Conservation (phyloP, 768 basidiomycete species). For the Termitomyces sp. region DNA sequence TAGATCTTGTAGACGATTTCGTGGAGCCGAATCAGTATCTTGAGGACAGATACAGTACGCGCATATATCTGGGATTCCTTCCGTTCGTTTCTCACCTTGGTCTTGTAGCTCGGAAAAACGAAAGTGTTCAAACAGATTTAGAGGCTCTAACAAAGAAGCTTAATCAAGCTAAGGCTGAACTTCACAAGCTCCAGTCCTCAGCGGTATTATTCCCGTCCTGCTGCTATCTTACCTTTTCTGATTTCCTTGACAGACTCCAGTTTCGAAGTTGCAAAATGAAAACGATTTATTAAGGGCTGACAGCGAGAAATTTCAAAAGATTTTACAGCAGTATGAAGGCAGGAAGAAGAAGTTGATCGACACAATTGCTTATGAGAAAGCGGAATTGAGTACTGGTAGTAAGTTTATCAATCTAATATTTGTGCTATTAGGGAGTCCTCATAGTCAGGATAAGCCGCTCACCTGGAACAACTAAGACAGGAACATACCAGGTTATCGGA, state of each 20-base stretch:
- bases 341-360: conserved; percentile 65
- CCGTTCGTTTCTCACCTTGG: conserved; percentile 3
- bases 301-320: conserved; percentile 72
- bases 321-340: conserved; percentile 63
- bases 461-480: conserved; percentile 55
- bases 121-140: conserved; percentile 57
- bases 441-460: conserved; percentile 35
- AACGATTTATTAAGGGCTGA: conserved; percentile 65
- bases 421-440: not conserved
- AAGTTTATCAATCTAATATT: conserved; percentile 12
- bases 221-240: conserved; percentile 1
- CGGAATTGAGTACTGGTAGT: conserved; percentile 56
- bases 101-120: conserved; percentile 60
- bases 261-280: conserved; percentile 56
- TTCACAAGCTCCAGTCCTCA: conserved; percentile 54
- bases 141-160: conserved; percentile 49
- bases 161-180: conserved; percentile 42
- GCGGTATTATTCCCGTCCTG: conserved; percentile 32
- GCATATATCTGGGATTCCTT: not conserved
- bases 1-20: conserved; percentile 63
- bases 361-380: conserved; percentile 61
- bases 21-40: conserved; percentile 63
- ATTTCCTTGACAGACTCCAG: conserved; percentile 40
- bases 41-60: conserved; percentile 73
- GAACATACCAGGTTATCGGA: conserved; percentile 60